Percentiles rank a stretch among this genome's conserved stretches.
These are phyloP conservation scores for Fragaria vesca DNA, from an alignment of 306 rosid species.

Conservation along the genomic window DNA sequence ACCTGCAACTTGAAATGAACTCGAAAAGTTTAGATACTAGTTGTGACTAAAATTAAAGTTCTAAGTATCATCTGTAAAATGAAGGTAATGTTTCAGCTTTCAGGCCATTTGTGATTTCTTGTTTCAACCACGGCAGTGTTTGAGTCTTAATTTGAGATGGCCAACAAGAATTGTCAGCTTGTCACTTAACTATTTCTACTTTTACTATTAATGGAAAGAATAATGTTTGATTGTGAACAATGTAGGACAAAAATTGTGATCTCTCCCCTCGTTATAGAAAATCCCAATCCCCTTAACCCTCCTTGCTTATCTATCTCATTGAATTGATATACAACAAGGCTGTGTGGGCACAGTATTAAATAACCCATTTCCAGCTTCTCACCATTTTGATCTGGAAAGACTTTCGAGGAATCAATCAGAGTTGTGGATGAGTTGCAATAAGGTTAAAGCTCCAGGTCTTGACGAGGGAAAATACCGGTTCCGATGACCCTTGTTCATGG, in stretches of 20 bases:
- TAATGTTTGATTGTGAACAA: not conserved
- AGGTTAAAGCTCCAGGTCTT: slow-evolving; percentile 17
- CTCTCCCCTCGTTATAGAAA: not conserved
- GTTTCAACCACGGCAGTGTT: no score
- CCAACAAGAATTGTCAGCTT: not conserved
- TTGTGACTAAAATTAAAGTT: no score
- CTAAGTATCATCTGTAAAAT: no score
- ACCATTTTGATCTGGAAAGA: slow-evolving; percentile 7
- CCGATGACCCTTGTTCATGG: slow-evolving; percentile 1
- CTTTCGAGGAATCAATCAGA: slow-evolving; percentile 17
- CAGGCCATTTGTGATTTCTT: no score
- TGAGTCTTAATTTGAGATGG: not conserved
- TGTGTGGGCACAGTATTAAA: not conserved
- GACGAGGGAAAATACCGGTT: not conserved
- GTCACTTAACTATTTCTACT: not conserved
- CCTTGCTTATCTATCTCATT: not conserved
- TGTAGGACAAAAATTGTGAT: not conserved
- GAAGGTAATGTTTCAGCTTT: no score
- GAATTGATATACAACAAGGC: not conserved
- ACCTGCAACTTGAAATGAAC: no score
- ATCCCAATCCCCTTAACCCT: not conserved
- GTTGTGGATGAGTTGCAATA: slow-evolving; percentile 23
- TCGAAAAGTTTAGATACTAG: no score
- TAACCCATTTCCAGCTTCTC: not conserved
- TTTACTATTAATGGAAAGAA: not conserved